Conservation (phyloP, 176 grass and related monocot genomes). For the Luzula sylvatica region DNA sequence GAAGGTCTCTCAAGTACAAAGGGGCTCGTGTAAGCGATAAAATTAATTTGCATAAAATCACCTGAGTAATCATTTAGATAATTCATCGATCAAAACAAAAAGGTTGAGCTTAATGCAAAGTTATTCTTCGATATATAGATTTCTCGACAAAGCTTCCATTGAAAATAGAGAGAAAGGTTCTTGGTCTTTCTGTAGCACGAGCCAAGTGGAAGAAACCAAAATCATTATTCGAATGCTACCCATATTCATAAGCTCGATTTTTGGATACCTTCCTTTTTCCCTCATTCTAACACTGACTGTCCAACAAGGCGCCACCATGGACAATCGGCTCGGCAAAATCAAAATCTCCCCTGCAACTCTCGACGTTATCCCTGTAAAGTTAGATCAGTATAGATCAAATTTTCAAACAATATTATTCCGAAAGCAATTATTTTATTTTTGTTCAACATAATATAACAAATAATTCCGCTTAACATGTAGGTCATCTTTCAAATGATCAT, state of each 20-base stretch:
- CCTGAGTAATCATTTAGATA: background rate
- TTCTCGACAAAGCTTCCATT: constrained; percentile 59
- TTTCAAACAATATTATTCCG: too few relatives aligned
- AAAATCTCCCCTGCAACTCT: constrained; percentile 50
- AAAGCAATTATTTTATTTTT: too few relatives aligned
- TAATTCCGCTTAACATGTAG: too few relatives aligned
- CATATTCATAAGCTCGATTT: constrained; percentile 48
- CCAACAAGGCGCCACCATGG: constrained; percentile 72
- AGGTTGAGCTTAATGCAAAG: background rate
- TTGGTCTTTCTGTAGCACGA: constrained; percentile 47
- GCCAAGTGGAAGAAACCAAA: constrained; percentile 81
- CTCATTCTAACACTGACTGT: constrained; percentile 56
- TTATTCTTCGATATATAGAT: constrained; percentile 21
- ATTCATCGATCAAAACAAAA: background rate
- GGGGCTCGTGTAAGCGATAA: constrained; percentile 38
- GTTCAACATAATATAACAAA: too few relatives aligned
- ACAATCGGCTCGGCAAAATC: constrained; percentile 42
- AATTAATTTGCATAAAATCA: too few relatives aligned
- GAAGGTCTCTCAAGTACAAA: constrained; percentile 37
- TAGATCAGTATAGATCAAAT: too few relatives aligned
- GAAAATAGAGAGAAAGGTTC: constrained; percentile 15
- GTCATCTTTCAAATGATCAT: constrained; percentile 52
- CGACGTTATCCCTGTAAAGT: constrained; percentile 38
- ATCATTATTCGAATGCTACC: constrained; percentile 55
- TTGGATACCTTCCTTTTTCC: constrained; percentile 36